A percentile compares a stretch with the other conserved stretches of the same genome.
Evolutionary conservation across 495 filamentous ascomycete species (phyloP).

Genomic region (Geopyxis carbonaria): DNA sequence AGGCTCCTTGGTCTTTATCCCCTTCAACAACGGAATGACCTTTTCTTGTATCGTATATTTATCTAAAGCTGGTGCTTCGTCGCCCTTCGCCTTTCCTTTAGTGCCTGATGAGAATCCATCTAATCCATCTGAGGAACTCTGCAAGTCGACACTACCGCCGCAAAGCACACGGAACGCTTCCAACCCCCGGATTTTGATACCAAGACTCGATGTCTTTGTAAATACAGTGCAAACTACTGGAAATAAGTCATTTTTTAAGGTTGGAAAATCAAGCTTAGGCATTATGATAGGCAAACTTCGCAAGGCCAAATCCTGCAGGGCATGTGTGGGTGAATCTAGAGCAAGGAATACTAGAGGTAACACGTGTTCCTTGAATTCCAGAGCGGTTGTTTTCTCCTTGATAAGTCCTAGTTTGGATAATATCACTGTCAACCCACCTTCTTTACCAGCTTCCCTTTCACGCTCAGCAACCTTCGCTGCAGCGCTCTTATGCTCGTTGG

Average conservation of each 20-base stretch:
- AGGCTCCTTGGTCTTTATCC: slow-evolving; percentile 92
- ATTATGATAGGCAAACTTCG: slow-evolving; percentile 55
- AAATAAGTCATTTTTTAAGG: slow-evolving; percentile 89
- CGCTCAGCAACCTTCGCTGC: slow-evolving; percentile 30
- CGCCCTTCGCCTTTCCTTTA: slow-evolving; percentile 33
- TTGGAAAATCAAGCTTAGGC: slow-evolving; percentile 78
- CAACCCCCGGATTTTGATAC: slow-evolving; percentile 79
- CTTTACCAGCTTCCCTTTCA: slow-evolving; percentile 66
- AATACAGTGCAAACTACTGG: slow-evolving; percentile 79
- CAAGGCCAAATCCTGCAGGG: slow-evolving; percentile 68
- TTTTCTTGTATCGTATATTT: slow-evolving; percentile 97
- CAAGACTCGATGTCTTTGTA: slow-evolving; percentile 75
- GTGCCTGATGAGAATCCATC: slow-evolving; percentile 35
- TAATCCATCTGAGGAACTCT: slow-evolving; percentile 44
- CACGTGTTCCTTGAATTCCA: slow-evolving; percentile 90
- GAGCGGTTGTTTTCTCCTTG: slow-evolving; percentile 62
- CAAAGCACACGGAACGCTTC: slow-evolving; percentile 83
- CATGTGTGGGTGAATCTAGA: slow-evolving; percentile 74
- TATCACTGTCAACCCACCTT: slow-evolving; percentile 78
- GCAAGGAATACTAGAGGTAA: slow-evolving; percentile 66
- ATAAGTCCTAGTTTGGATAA: slow-evolving; percentile 64
- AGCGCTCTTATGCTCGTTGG: slow-evolving; percentile 27
- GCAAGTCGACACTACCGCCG: slow-evolving; percentile 40
- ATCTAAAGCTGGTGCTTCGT: slow-evolving; percentile 62
- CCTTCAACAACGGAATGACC: slow-evolving; percentile 74